phyloP scores from a whole-genome alignment of 1,284 basidiomycete genomes.

The Pseudozyma pruni region DNA sequence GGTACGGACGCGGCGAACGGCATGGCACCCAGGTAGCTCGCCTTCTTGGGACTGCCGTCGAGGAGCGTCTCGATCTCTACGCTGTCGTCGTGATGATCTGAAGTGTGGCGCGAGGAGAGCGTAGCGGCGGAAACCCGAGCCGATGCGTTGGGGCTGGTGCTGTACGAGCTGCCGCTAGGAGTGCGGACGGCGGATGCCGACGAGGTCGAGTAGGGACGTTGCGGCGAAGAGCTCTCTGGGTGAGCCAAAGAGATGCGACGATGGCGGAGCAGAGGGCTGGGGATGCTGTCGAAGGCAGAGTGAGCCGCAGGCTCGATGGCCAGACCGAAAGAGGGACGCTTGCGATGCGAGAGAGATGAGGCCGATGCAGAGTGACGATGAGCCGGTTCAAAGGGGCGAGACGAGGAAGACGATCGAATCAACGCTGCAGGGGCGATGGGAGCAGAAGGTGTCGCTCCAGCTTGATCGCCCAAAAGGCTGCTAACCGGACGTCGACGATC shows the following conservation, averaged over 20 bases:
- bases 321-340: constrained; percentile 45
- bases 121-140: constrained; percentile 30
- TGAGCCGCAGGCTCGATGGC: constrained; percentile 45
- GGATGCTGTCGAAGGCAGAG: constrained; percentile 49
- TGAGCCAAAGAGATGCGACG: constrained; percentile 24
- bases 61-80: constrained; percentile 32
- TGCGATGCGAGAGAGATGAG: constrained; percentile 34
- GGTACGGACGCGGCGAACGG: constrained; percentile 9
- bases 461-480: no score
- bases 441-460: no score
- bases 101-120: constrained; percentile 22
- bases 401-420: constrained; percentile 1
- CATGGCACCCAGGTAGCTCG: not conserved
- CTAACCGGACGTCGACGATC: no score
- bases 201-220: constrained; percentile 23
- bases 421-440: not conserved
- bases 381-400: constrained; percentile 11
- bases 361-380: constrained; percentile 25
- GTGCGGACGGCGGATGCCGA: constrained; percentile 19
- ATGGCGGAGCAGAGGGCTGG: constrained; percentile 37
- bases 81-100: constrained; percentile 14
- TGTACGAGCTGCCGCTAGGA: constrained; percentile 14
- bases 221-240: constrained; percentile 3
- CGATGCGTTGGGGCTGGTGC: constrained; percentile 17
- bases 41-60: constrained; percentile 17